Conservation (phyloP, 495 filamentous ascomycete genomes). For the Penicillium ochrochloron region DNA sequence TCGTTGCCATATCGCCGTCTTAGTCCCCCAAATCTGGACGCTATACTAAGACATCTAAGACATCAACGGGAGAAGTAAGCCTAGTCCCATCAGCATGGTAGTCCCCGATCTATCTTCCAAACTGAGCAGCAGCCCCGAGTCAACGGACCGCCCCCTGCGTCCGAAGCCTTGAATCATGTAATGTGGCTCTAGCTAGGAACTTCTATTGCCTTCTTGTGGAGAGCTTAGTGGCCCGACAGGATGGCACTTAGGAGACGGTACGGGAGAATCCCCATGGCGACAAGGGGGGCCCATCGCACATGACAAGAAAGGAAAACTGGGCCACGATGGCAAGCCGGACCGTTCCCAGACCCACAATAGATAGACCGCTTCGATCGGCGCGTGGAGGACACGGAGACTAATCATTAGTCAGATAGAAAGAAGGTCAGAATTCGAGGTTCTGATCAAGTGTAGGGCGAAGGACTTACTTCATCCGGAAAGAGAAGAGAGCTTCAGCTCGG, state of each 20-base stretch:
- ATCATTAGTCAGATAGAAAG: not conserved
- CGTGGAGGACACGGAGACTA: constrained; percentile 13
- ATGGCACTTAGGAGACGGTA: constrained; percentile 11
- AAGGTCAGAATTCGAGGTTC: not conserved
- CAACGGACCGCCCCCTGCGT: constrained; percentile 3
- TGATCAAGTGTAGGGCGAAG: not conserved
- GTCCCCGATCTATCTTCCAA: constrained; percentile 9
- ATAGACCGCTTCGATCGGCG: constrained; percentile 35
- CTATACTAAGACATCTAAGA: not conserved
- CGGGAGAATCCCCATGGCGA: constrained; percentile 8
- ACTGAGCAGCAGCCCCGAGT: constrained; percentile 16
- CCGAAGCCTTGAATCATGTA: constrained; percentile 14
- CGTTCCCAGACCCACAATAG: constrained; percentile 33
- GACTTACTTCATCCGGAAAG: not conserved
- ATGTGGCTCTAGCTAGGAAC: constrained; percentile 2
- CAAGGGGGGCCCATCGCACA: not conserved
- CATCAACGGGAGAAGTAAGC: not conserved
- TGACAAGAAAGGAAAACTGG: constrained; percentile 11
- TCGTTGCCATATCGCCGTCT: not conserved
- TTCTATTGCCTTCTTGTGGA: not conserved
- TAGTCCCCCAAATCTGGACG: not conserved
- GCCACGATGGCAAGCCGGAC: constrained; percentile 27
- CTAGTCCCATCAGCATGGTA: constrained; percentile 5
- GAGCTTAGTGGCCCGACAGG: constrained; percentile 5
- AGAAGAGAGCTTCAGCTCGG: not conserved